A percentile compares a stretch with the other conserved stretches of the same genome.
Conservation (phyloP, 768 basidiomycete genomes). For the Tremella mesenterica region DNA sequence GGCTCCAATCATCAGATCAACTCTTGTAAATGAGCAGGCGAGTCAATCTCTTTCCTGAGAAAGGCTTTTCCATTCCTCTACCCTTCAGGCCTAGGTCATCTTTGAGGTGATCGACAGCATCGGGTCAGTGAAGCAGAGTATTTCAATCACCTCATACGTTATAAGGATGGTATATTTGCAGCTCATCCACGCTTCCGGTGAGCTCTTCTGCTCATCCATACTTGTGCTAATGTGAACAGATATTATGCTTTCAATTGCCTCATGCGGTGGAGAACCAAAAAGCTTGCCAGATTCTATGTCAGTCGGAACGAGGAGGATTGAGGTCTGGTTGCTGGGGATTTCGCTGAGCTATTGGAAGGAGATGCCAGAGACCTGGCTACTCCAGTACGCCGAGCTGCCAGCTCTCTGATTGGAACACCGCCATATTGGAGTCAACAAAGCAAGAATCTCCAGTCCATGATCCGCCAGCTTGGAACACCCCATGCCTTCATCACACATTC, state of each 20-base stretch:
- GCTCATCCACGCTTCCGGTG: not conserved
- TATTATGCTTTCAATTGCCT: not conserved
- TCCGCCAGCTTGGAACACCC: not conserved
- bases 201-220: not conserved
- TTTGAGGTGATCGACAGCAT: not conserved
- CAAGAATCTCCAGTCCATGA: not conserved
- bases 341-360: not conserved
- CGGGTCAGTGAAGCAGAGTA: not conserved
- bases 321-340: not conserved
- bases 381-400: not conserved
- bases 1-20: not conserved
- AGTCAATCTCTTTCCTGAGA: not conserved
- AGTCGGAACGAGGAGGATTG: not conserved
- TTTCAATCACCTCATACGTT: not conserved
- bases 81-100: not conserved
- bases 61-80: not conserved
- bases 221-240: not conserved
- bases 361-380: not conserved
- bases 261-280: not conserved
- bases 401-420: not conserved
- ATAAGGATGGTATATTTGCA: not conserved
- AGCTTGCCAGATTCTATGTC: not conserved
- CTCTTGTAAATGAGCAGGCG: not conserved
- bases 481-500: conserved; percentile 1
- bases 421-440: not conserved